Evolutionary conservation across 177 flowering plant genomes (phyloP).

Genomic region (Tripterygium wilfordii): DNA sequence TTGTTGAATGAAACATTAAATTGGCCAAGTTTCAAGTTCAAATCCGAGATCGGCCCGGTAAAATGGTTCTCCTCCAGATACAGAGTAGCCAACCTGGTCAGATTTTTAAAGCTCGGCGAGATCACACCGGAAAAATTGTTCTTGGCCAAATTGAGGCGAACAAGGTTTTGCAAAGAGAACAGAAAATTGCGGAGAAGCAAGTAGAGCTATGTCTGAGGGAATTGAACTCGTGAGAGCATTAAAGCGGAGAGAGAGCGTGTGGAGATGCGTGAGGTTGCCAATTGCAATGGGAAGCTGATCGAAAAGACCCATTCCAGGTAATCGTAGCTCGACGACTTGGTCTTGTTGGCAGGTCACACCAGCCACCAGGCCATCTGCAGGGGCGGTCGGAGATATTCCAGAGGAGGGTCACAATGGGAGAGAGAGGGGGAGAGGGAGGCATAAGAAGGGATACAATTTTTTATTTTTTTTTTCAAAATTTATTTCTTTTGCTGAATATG

Average conservation of each 20-base stretch:
- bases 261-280: conserved; percentile 42
- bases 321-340: conserved; percentile 41
- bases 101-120: no score
- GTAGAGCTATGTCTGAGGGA: conserved; percentile 38
- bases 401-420: conserved; percentile 12
- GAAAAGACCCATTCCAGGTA: conserved; percentile 54
- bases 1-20: conserved; percentile 61
- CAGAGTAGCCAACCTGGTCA: no score
- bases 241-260: conserved; percentile 55
- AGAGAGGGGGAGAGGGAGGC: no score
- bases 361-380: conserved; percentile 53
- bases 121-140: conserved; percentile 54
- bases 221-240: conserved; percentile 47
- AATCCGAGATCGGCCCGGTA: conserved; percentile 44
- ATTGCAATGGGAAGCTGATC: conserved; percentile 43
- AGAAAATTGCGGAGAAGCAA: conserved; percentile 25
- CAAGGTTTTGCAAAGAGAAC: conserved; percentile 28
- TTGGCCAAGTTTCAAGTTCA: conserved; percentile 30
- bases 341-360: conserved; percentile 39
- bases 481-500: no score
- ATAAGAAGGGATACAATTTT: no score
- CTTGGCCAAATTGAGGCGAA: conserved; percentile 42
- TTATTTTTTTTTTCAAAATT: no score
- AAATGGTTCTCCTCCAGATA: no score
- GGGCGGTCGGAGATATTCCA: conserved; percentile 43